phyloP scores from a whole-genome alignment of 306 rosid species.

The Cucumis sativus region Cucumber_9930_V3 NC_026657.2:10027501-10028000 shows the following conservation, averaged over 20 bases:
- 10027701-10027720: constrained; percentile 22
- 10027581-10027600: not conserved
- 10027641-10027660: not conserved
- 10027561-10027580: not conserved
- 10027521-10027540: not conserved
- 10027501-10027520: not conserved
- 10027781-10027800: constrained; percentile 90
- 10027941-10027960: constrained; percentile 94
- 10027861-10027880: not conserved
- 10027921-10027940: constrained; percentile 96
- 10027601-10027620: not conserved
- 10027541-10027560: not conserved
- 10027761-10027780: constrained; percentile 94
- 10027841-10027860: not conserved
- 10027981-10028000: constrained; percentile 93
- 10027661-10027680: not conserved
- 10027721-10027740: constrained; percentile 60
- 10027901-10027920: constrained; percentile 15
- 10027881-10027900: not conserved
- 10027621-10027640: not conserved
- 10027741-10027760: constrained; percentile 85
- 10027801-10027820: constrained; percentile 30
- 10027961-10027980: constrained; percentile 91
- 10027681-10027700: not conserved
- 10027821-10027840: not conserved